Percentiles rank a stretch among this genome's conserved stretches.
phyloP scores from a whole-genome alignment of 805 yeast species.

The Ogataea wickerhamii region DNA sequence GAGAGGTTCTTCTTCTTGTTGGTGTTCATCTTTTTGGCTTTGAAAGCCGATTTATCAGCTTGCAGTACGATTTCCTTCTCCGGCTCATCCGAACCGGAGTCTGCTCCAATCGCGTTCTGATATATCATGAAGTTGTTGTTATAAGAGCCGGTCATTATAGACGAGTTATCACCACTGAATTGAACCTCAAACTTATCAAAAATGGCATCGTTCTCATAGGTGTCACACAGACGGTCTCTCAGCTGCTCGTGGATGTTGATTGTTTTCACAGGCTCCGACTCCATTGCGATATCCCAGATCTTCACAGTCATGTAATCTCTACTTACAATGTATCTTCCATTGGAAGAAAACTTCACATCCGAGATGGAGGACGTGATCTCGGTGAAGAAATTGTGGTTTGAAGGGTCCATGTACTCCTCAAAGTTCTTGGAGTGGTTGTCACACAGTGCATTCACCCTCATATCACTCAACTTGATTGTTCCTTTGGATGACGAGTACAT shows the following conservation, averaged over 20 bases:
- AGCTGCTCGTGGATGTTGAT: slow-evolving; percentile 94
- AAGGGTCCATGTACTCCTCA: slow-evolving; percentile 92
- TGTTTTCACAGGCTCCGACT: slow-evolving; percentile 88
- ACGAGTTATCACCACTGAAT: slow-evolving; percentile 87
- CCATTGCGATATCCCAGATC: slow-evolving; percentile 98
- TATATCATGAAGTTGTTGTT: slow-evolving; percentile 96
- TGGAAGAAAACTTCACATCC: slow-evolving; percentile 86
- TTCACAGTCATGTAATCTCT: slow-evolving; percentile 97
- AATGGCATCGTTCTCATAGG: slow-evolving; percentile 97
- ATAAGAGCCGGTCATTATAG: slow-evolving; percentile 95
- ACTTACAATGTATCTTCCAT: slow-evolving; percentile 93
- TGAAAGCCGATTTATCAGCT: slow-evolving; percentile 97
- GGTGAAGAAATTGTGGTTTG: slow-evolving; percentile 91
- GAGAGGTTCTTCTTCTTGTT: slow-evolving; percentile 34
- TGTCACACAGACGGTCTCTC: slow-evolving; percentile 89
- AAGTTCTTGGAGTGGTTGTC: slow-evolving; percentile 83
- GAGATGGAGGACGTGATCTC: slow-evolving; percentile 93
- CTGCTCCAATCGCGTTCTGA: slow-evolving; percentile 62
- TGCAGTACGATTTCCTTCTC: slow-evolving; percentile 77
- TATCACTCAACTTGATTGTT: slow-evolving; percentile 90
- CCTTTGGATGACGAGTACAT: slow-evolving; percentile 97
- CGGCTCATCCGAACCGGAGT: slow-evolving; percentile 19
- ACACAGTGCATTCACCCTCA: slow-evolving; percentile 93
- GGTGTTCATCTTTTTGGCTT: slow-evolving; percentile 63
- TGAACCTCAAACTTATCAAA: slow-evolving; percentile 98